Base-by-base conservation (phyloP, 768 basidiomycete species). In the Leccinellum albellum region DNA sequence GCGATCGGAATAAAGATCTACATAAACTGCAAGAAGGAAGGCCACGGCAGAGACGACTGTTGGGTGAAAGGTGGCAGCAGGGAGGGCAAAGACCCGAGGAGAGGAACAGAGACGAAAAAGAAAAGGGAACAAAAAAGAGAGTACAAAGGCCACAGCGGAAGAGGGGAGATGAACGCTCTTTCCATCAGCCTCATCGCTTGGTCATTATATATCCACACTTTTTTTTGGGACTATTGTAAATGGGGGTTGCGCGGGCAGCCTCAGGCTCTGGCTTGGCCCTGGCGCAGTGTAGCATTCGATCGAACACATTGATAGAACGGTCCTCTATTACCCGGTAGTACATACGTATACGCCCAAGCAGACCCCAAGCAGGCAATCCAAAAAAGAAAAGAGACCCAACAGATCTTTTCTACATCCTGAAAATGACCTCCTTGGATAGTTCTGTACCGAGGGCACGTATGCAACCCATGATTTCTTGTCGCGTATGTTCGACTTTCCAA, bases 371-470 rank as follows among this genome's bases (percentile, higher is more conserved):
- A 3, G n/a, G 10, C 9, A n/a, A 24, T 35, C 7, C 21, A 50
- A n/a, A 29, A 32, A 8, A 37, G 26, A 53, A 21, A 1, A 21
- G 13, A 13, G 2, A 31, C 5, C 48, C 24, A 53, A 28, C 32
- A 42, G 15, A 32, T 9, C 37, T 17, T 53, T 21, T 20, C 15
- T 60, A 73, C 57, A 68, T 51, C 40, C 55, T 61, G 56, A 82
- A 78, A 35, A 75, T 62, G 13, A 82, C 65, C 33, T 76, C 72
- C 61, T 63, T 71, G 6, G 80, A 70, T 26, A 82, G 46, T 33
- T 76, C 74, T n/a, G 56, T 35, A 6, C 83, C 81, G 31, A 84
- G 64, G 3, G 74, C 79, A 35, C 65, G 68, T 23, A 82, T 68
- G 57, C 81, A 83, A n/a, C 65, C 62, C 13, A 74, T 61, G 24